Percentiles rank a stretch among this genome's conserved stretches.
Conservation (phyloP, 106 monocot genomes). For the Dactylorhiza incarnata region DNA sequence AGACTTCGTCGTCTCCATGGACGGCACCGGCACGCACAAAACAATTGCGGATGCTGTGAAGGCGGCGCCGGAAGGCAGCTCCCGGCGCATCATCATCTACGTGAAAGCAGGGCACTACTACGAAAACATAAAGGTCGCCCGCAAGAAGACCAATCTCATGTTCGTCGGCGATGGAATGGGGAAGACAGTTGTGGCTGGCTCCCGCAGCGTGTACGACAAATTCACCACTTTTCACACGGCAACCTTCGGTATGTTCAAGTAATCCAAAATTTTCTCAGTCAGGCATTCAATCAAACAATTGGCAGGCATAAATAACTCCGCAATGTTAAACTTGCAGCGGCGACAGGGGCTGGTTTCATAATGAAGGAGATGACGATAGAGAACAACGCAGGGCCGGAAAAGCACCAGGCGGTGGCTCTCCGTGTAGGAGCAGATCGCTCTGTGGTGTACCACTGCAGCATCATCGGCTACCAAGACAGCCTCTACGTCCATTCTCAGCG, state of each 20-base stretch:
- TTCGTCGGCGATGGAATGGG: constrained; percentile 48
- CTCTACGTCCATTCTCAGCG: constrained; percentile 78
- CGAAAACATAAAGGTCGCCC: constrained; percentile 43
- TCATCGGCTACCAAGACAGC: constrained; percentile 79
- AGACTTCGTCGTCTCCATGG: constrained; percentile 53
- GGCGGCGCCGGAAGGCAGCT: constrained; percentile 49
- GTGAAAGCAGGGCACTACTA: constrained; percentile 70
- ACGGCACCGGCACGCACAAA: constrained; percentile 58
- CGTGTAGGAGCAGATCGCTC: constrained; percentile 68
- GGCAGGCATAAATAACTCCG: not conserved
- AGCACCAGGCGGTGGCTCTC: constrained; percentile 84
- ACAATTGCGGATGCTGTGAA: constrained; percentile 59
- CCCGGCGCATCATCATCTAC: constrained; percentile 52
- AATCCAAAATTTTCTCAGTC: not conserved
- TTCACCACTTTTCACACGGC: constrained; percentile 54
- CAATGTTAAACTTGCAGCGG: constrained; percentile 24
- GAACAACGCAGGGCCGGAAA: constrained; percentile 70
- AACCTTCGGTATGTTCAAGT: constrained; percentile 31
- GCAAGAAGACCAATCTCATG: constrained; percentile 51
- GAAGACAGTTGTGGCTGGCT: constrained; percentile 29
- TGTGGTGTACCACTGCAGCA: constrained; percentile 68
- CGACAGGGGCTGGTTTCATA: constrained; percentile 67
- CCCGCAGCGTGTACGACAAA: constrained; percentile 35
- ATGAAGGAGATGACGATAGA: constrained; percentile 75
- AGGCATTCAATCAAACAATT: constrained; percentile 2